A percentile compares a stretch with the other conserved stretches of the same genome.
phyloP scores from a whole-genome alignment of 1,284 basidiomycete genomes.

The Stereum hirsutum region DNA sequence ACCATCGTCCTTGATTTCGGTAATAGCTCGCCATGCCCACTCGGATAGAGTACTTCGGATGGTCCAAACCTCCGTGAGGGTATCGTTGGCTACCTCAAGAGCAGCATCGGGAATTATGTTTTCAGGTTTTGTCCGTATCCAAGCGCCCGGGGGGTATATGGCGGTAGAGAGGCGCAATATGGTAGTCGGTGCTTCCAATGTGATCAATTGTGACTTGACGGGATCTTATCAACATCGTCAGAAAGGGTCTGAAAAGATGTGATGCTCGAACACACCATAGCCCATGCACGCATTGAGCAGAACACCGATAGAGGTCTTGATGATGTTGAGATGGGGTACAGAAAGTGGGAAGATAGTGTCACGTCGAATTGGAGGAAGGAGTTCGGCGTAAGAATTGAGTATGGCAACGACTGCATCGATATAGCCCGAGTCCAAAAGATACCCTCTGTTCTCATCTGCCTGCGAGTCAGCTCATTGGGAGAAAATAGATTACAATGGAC shows the following conservation, averaged over 20 bases:
- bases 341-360: slow-evolving; percentile 38
- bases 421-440: slow-evolving; percentile 58
- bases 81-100: slow-evolving; percentile 16
- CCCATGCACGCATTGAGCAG: slow-evolving; percentile 74
- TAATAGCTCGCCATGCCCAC: slow-evolving; percentile 72
- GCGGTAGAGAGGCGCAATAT: slow-evolving; percentile 60
- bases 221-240: slow-evolving; percentile 63
- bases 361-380: slow-evolving; percentile 30
- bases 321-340: slow-evolving; percentile 56
- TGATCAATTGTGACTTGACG: slow-evolving; percentile 56
- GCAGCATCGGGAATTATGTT: slow-evolving; percentile 5
- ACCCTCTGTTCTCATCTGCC: slow-evolving; percentile 56
- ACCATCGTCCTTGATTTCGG: slow-evolving; percentile 57
- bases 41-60: slow-evolving; percentile 54
- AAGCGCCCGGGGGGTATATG: slow-evolving; percentile 63
- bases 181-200: slow-evolving; percentile 55
- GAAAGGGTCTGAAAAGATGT: not conserved
- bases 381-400: slow-evolving; percentile 60
- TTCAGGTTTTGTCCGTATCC: slow-evolving; percentile 26
- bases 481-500: not conserved
- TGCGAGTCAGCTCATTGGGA: not conserved
- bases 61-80: slow-evolving; percentile 49
- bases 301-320: slow-evolving; percentile 73
- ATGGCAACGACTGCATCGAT: slow-evolving; percentile 57
- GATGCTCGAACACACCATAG: slow-evolving; percentile 42